Evolutionary conservation across 352 stramenopile genomes (phyloP).

Genomic region (Phytophthora ramorum): DNA sequence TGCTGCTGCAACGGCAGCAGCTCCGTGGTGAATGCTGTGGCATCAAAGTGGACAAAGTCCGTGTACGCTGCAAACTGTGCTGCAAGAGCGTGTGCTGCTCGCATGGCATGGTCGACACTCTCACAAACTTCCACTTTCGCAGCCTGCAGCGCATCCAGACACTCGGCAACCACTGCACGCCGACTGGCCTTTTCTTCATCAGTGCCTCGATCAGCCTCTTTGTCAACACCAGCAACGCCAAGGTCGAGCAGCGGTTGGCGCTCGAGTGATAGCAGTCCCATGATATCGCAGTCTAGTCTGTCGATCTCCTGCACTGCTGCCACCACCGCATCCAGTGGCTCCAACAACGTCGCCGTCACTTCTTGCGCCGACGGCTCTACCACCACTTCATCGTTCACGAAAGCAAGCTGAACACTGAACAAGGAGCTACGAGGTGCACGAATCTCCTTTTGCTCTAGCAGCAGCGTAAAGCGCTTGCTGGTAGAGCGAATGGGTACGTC

Average conservation of each 20-base stretch:
- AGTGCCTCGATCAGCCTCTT: not conserved
- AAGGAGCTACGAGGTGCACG: conserved; percentile 69
- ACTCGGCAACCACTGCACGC: conserved; percentile 50
- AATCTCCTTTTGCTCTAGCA: conserved; percentile 31
- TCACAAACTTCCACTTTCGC: conserved; percentile 65
- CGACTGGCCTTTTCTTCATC: conserved; percentile 17
- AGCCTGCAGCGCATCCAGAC: conserved; percentile 48
- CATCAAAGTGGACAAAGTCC: conserved; percentile 86
- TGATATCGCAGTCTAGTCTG: conserved; percentile 90
- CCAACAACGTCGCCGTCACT: conserved; percentile 79
- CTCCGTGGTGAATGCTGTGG: conserved; percentile 69
- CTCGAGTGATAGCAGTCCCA: conserved; percentile 88
- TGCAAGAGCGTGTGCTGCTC: conserved; percentile 66
- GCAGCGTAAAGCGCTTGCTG: conserved; percentile 8
- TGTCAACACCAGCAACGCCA: conserved; percentile 28
- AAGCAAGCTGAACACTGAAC: conserved; percentile 83
- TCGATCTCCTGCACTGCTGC: conserved; percentile 82
- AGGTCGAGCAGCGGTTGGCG: conserved; percentile 64
- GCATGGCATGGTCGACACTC: conserved; percentile 72
- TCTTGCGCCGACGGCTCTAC: conserved; percentile 73
- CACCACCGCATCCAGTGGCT: conserved; percentile 82
- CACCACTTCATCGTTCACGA: conserved; percentile 55
- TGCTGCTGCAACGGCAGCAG: conserved; percentile 53
- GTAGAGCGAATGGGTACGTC: conserved; percentile 3
- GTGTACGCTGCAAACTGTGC: conserved; percentile 82